phyloP scores from a whole-genome alignment of 352 stramenopile genomes.

The Thraustochytrium sp. region DNA sequence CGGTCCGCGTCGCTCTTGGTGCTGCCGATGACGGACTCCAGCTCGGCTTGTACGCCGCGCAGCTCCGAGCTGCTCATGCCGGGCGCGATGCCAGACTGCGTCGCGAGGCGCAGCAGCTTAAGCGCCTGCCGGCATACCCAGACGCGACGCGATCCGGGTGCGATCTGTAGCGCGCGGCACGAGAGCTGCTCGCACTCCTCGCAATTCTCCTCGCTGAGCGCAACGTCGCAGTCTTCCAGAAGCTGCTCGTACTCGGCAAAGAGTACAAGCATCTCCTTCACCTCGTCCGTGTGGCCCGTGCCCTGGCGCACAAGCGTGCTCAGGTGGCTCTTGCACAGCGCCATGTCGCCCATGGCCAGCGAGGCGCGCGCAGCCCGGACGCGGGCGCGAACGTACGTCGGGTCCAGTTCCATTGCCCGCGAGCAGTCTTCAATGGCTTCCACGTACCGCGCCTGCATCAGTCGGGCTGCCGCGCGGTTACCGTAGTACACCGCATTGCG shows the following conservation, averaged over 20 bases:
- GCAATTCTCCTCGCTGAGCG: background rate
- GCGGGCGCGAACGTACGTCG: background rate
- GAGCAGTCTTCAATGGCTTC: constrained; percentile 26
- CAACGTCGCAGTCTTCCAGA: background rate
- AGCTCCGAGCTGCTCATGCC: background rate
- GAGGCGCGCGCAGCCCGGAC: background rate
- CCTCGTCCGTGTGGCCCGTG: constrained; percentile 3
- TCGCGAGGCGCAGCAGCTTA: background rate
- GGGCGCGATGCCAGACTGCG: background rate
- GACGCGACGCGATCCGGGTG: background rate
- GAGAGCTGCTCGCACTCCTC: background rate
- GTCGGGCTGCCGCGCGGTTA: background rate
- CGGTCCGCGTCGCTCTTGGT: background rate
- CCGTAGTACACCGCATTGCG: constrained; percentile 18
- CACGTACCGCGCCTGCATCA: background rate
- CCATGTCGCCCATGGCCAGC: background rate
- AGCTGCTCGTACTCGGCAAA: constrained; percentile 4
- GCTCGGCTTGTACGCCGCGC: background rate
- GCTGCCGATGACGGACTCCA: background rate
- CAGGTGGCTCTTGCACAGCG: background rate
- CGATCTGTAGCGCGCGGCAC: background rate
- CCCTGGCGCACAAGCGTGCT: background rate
- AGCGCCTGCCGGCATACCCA: background rate
- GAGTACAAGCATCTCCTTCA: constrained; percentile 1
- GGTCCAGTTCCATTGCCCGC: background rate